Evolutionary conservation across 1,284 basidiomycete species (phyloP).

Genomic region (Flammula alnicola): DNA sequence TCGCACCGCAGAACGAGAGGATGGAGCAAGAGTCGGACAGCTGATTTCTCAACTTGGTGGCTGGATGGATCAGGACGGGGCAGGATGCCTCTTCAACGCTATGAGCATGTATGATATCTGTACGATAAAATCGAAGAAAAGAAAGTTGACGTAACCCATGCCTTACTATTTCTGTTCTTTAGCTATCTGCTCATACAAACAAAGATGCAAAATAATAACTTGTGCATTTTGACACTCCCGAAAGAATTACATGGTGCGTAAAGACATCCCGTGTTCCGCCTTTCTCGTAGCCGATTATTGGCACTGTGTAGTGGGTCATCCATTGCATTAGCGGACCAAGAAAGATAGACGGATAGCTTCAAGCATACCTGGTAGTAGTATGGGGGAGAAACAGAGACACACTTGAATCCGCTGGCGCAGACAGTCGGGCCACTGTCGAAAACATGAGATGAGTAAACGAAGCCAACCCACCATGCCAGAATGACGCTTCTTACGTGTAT

Average conservation of each 20-base stretch:
- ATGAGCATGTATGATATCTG: no score
- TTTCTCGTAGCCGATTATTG: constrained; percentile 3
- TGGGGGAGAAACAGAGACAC: constrained; percentile 53
- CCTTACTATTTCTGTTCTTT: no score
- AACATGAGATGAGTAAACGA: neutral
- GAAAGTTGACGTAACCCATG: no score
- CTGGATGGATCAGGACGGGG: no score
- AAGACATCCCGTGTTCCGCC: neutral
- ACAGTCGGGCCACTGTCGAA: constrained; percentile 49
- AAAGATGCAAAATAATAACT: constrained; percentile 12
- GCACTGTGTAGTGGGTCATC: neutral
- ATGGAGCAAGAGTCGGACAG: no score
- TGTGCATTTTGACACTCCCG: neutral
- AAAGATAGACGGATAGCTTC: neutral
- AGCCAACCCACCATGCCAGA: neutral
- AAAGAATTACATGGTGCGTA: constrained; percentile 3
- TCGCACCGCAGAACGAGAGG: no score
- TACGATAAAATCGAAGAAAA: no score
- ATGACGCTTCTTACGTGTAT: constrained; percentile 15
- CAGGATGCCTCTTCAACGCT: no score
- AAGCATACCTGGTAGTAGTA: constrained; percentile 56
- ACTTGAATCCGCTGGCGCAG: constrained; percentile 48
- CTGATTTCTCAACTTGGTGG: no score
- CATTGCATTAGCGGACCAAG: neutral
- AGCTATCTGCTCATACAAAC: no score